phyloP scores from a whole-genome alignment of 129 eudicot genomes.

The Lactuca saligna region DNA sequence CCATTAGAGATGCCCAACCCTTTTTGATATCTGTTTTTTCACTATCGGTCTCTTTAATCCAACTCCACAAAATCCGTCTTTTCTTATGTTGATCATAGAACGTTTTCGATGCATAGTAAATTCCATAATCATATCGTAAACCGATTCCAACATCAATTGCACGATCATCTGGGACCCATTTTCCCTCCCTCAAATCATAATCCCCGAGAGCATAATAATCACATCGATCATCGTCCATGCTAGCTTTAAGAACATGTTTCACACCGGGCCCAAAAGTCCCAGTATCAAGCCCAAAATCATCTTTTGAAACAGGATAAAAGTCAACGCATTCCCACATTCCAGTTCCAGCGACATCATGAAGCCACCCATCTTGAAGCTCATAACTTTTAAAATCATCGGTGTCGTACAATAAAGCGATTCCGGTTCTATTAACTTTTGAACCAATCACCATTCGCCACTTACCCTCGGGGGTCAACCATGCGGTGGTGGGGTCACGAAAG shows the following conservation, averaged over 20 bases:
- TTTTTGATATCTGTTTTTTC: conserved; percentile 51
- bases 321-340: conserved; percentile 98
- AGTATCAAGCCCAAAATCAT: conserved; percentile 52
- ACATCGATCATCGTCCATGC: conserved; percentile 70
- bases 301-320: conserved; percentile 65
- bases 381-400: conserved; percentile 57
- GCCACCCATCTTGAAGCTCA: conserved; percentile 40
- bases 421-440: conserved; percentile 59
- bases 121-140: conserved; percentile 76
- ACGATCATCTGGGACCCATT: conserved; percentile 70
- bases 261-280: conserved; percentile 48
- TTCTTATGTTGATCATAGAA: conserved; percentile 69
- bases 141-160: conserved; percentile 69
- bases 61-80: conserved; percentile 80
- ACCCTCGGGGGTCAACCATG: conserved; percentile 68
- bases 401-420: conserved; percentile 65
- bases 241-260: conserved; percentile 75
- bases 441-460: conserved; percentile 76
- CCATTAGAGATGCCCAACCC: conserved; percentile 91
- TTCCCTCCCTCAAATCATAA: conserved; percentile 39
- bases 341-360: conserved; percentile 62
- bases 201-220: conserved; percentile 76
- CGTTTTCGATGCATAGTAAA: conserved; percentile 79
- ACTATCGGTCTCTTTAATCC: conserved; percentile 72
- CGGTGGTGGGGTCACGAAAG: conserved; percentile 85